Percentiles rank a stretch among this genome's conserved stretches.
These are phyloP conservation scores for bread wheat (Triticum aestivum) DNA, from an alignment of 176 grass and related monocot genomes.

Conservation along the genomic window DNA sequence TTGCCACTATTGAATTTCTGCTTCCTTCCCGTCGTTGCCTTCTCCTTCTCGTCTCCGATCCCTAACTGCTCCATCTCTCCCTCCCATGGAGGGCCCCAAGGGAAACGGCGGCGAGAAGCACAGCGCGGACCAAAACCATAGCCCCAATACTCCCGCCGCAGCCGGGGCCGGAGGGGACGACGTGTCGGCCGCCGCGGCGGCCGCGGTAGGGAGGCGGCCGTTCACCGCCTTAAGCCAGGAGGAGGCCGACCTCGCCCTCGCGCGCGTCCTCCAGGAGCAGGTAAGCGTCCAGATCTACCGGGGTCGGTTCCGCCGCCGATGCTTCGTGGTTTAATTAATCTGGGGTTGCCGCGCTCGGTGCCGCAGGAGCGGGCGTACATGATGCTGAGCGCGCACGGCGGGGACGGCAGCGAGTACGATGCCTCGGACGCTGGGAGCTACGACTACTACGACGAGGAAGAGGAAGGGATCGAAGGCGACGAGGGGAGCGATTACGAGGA, in stretches of 20 bases:
- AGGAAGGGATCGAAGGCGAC: conserved; percentile 14
- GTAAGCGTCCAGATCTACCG: conserved; percentile 26
- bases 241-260: conserved; percentile 95
- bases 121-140: conserved; percentile 36
- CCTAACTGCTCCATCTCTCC: neutral
- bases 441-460: conserved; percentile 46
- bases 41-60: neutral
- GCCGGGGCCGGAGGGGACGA: neutral
- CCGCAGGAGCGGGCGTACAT: conserved; percentile 89
- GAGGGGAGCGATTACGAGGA: conserved; percentile 24
- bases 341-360: neutral
- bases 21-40: neutral
- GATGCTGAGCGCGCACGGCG: conserved; percentile 61
- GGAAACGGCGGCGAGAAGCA: conserved; percentile 36
- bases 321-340: neutral
- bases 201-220: conserved; percentile 40
- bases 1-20: neutral
- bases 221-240: conserved; percentile 96
- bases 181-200: neutral
- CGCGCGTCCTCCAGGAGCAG: conserved; percentile 93
- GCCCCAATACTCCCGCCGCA: conserved; percentile 4
- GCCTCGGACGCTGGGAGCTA: conserved; percentile 63
- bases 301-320: neutral
- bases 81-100: conserved; percentile 64
- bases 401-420: conserved; percentile 66